Evolutionary conservation across 768 basidiomycete genomes (phyloP), one percentile per base, ranked within the genome.

Genomic region (Pleurotus citrinopileatus): DNA sequence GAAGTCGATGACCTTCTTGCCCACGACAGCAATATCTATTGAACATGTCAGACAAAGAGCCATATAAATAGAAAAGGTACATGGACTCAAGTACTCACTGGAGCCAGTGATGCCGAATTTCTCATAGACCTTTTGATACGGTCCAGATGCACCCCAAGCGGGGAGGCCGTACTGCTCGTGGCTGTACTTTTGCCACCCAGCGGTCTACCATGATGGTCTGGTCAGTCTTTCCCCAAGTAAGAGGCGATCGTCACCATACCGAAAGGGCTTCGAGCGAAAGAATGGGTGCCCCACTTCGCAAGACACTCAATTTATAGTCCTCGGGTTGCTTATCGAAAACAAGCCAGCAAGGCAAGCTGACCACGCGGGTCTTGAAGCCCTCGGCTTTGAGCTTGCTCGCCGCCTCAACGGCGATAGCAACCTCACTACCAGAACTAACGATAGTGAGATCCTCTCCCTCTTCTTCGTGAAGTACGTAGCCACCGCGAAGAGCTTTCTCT

Each of bases 391-490:
- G 85, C 71, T 85, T 81, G 68, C 79, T 77, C 51, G 91, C 91
- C 17, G 94, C 93, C 68, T 94, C 94, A 54, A 95, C 71, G 34
- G 87, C 91, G 60, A 98, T 91, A 63, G 77, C 63, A 60, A 96
- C 93, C 73, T 98, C 95, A 69, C 87, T 90, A 57, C 95, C 95
- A 57, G 82, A 85, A 67, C 86, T 86, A 63, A 97, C 91, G 60
- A 98, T 84, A 29, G 93, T 96, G 64, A 98, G 73, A 69, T 89
- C 89, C 70, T 94, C 92, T 55, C 81, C 74, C 48, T 77, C 73
- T 47, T 85, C 86, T 52, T 97, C 95, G 64, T 89, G 81, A 34
- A 96, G 70, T 54, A 96, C 91, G 69, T 97, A 98, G 55, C 91
- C 95, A 62, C 95, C 95, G 60, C 83, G 86, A 55, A 70, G 64